Conservation (phyloP, 805 yeast species). For the Ogataea pilisensis region DNA sequence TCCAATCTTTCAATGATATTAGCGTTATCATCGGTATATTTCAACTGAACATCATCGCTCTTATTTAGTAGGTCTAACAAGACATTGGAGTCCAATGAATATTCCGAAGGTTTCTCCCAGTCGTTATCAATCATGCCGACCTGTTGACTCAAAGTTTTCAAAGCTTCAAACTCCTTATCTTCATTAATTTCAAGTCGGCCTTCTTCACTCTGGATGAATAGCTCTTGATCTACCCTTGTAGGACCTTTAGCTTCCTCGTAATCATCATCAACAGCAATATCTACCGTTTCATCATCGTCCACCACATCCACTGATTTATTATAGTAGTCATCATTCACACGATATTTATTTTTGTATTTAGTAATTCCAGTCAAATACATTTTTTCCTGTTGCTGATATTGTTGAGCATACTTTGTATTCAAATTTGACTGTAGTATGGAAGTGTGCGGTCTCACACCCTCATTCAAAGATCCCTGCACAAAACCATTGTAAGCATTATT, state of each 20-base stretch:
- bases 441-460: conserved; percentile 25
- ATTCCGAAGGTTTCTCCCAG: conserved; percentile 32
- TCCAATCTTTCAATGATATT: conserved; percentile 71
- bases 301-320: conserved; percentile 44
- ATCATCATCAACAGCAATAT: conserved; percentile 24
- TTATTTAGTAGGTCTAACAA: conserved; percentile 29
- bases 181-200: conserved; percentile 18
- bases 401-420: conserved; percentile 32
- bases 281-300: conserved; percentile 32
- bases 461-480: conserved; percentile 6
- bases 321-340: conserved; percentile 47
- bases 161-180: conserved; percentile 26
- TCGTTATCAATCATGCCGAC: conserved; percentile 31
- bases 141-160: conserved; percentile 29
- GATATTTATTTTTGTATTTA: conserved; percentile 28
- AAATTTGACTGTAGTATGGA: conserved; percentile 30
- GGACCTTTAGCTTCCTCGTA: conserved; percentile 17
- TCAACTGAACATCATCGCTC: conserved; percentile 34
- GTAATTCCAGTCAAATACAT: conserved; percentile 45
- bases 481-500: conserved; percentile 1
- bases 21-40: conserved; percentile 24
- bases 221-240: conserved; percentile 14
- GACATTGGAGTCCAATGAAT: conserved; percentile 33
- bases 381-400: conserved; percentile 51
- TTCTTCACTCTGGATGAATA: conserved; percentile 13